phyloP scores from a whole-genome alignment of 2,329 filamentous ascomycete species.

The Diaporthe australafricana region DNA sequence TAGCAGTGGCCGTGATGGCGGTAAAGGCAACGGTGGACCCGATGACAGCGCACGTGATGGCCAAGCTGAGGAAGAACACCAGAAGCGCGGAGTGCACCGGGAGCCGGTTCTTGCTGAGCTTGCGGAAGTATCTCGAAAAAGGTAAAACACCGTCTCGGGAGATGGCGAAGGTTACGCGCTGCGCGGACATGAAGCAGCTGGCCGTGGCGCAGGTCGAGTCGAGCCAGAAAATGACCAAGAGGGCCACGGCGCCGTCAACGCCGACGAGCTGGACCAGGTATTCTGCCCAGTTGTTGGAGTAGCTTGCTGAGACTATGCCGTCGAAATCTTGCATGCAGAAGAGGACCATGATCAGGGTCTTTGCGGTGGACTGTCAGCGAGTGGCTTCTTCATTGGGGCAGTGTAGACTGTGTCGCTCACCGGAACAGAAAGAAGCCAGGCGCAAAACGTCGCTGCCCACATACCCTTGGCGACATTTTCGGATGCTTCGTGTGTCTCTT shows the following conservation, averaged over 20 bases:
- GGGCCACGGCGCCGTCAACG: slow-evolving; percentile 47
- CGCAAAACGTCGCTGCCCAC: slow-evolving; percentile 50
- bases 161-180: slow-evolving; percentile 54
- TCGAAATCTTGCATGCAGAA: slow-evolving; percentile 55
- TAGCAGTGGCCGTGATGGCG: slow-evolving; percentile 52
- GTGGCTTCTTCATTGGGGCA: no score
- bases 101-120: slow-evolving; percentile 47
- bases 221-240: slow-evolving; percentile 51
- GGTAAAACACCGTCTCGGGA: slow-evolving; percentile 53
- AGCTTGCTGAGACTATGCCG: slow-evolving; percentile 48
- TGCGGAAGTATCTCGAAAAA: slow-evolving; percentile 48
- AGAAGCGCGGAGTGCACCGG: slow-evolving; percentile 51
- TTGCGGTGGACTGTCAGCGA: neutral
- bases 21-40: slow-evolving; percentile 50
- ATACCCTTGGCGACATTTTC: slow-evolving; percentile 52
- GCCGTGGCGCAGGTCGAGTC: slow-evolving; percentile 52
- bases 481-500: slow-evolving; percentile 52
- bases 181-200: slow-evolving; percentile 51
- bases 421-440: slow-evolving; percentile 51
- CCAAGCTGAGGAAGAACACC: slow-evolving; percentile 46
- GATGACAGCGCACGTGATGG: slow-evolving; percentile 50
- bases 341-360: slow-evolving; percentile 51
- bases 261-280: slow-evolving; percentile 53
- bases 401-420: slow-evolving; percentile 12
- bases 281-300: slow-evolving; percentile 53